These are phyloP conservation scores for Alternaria solani DNA, from an alignment of 2,329 filamentous ascomycete species.

Conservation along the genomic window DNA sequence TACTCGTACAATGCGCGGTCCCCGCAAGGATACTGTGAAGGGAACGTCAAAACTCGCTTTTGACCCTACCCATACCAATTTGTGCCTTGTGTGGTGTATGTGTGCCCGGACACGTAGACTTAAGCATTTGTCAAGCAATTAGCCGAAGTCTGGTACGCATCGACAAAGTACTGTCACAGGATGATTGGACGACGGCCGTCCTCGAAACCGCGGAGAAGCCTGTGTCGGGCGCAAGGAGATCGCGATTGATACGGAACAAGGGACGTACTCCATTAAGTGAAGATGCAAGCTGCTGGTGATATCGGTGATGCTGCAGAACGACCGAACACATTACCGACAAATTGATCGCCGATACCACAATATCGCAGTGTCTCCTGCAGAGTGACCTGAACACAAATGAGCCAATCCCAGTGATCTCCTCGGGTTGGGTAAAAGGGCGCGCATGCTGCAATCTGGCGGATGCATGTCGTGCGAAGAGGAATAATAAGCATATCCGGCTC, in stretches of 20 bases:
- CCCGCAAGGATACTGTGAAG: neutral
- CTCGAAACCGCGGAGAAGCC: slow-evolving; percentile 11
- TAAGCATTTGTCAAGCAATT: slow-evolving; percentile 38
- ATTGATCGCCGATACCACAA: neutral
- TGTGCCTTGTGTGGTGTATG: neutral
- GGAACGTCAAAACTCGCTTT: neutral
- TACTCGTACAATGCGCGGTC: neutral
- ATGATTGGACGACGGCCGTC: slow-evolving; percentile 21
- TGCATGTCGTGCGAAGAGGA: neutral
- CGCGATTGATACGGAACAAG: neutral
- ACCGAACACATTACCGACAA: neutral
- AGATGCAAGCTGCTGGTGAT: neutral
- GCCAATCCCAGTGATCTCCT: slow-evolving; percentile 1
- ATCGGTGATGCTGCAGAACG: neutral
- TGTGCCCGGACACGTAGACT: slow-evolving; percentile 18
- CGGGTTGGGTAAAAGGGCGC: slow-evolving; percentile 1
- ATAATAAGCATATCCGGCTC: neutral
- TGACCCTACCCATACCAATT: neutral
- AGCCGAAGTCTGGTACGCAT: slow-evolving; percentile 24
- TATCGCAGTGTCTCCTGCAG: neutral
- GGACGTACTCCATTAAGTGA: neutral
- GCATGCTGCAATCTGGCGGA: slow-evolving; percentile 5
- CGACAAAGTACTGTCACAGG: slow-evolving; percentile 5
- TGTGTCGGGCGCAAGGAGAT: neutral
- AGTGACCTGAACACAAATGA: neutral